Base-by-base conservation (phyloP, 441 rosid species). In the Kokia cookei region DNA sequence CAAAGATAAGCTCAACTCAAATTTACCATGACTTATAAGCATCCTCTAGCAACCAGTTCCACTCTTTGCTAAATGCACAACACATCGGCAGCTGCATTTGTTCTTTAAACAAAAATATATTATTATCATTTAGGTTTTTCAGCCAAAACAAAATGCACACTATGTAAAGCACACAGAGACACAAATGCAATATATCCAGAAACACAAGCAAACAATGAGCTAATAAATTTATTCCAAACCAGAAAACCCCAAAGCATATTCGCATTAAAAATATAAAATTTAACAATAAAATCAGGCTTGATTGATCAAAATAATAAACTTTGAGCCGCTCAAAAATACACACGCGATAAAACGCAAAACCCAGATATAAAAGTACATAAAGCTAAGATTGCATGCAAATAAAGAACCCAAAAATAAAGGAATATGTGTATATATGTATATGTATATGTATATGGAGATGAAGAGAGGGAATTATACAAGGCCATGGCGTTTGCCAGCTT, bases 401-500 rank as follows among this genome's bases (percentile, higher is more conserved):
- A 10, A 26, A 11, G 4, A 12, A 3, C 15, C 40, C 7, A 14
- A 66, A 67, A 48, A 48, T 19, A 3, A 27, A 22, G 10, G 32
- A n/a, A 5, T 4, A 19, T 45, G 7, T 11, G 24, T 22, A 15
- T 13, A 26, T 47, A 2, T 14, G 37, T 12, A 43, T 26, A 2
- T 14, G 37, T 12, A 43, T 26, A 63, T 27, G 24, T 47, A 24
- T 53, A 9, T 8, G 11, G 6, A 77, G 3, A 72, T 13, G 53
- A 29, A 73, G 47, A 54, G 24, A 53, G 50, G n/a, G 65, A 5
- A 7, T 32, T 32, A 32, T 79, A 93, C 98, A 79, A 93, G 86
- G 64, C 93, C 88, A 72, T 90, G 96, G 24, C 98, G 89, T 84
- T 93, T 97, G 43, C 98, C 97, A 74, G 96, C 94, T 80, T 92